phyloP scores from a whole-genome alignment of 768 basidiomycete species.

The Pholiota molesta region DNA sequence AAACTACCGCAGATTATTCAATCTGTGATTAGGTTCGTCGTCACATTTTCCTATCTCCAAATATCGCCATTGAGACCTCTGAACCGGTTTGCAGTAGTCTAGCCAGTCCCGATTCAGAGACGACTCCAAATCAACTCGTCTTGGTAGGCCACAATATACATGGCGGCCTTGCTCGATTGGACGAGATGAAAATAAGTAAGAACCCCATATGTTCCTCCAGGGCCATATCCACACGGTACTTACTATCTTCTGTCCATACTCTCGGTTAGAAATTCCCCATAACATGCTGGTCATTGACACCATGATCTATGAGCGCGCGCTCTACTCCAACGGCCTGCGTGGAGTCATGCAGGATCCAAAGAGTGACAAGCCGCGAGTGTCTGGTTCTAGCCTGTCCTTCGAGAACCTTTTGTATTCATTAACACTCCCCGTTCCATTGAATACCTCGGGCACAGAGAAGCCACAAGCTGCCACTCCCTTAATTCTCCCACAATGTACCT shows the following conservation, averaged over 20 bases:
- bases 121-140: constrained; percentile 67
- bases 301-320: constrained; percentile 59
- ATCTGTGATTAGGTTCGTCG: constrained; percentile 65
- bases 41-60: not conserved
- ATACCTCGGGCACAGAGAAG: constrained; percentile 15
- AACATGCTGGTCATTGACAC: constrained; percentile 75
- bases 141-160: constrained; percentile 65
- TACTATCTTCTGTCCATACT: not conserved
- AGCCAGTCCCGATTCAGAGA: constrained; percentile 77
- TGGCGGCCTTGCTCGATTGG: constrained; percentile 61
- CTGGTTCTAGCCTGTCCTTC: constrained; percentile 62
- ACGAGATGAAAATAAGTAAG: constrained; percentile 84
- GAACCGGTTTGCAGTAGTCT: constrained; percentile 56
- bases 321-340: constrained; percentile 61
- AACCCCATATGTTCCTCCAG: constrained; percentile 13
- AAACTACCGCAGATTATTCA: constrained; percentile 74
- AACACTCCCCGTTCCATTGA: constrained; percentile 36
- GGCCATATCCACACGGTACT: constrained; percentile 9
- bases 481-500: constrained; percentile 41
- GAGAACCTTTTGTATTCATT: constrained; percentile 65
- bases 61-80: constrained; percentile 7
- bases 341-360: constrained; percentile 64
- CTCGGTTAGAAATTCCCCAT: constrained; percentile 62
- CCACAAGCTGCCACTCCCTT: constrained; percentile 21
- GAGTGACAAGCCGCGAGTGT: constrained; percentile 52